Evolutionary conservation across 768 basidiomycete genomes (phyloP).

Genomic region (Fomitopsis serialis): DNA sequence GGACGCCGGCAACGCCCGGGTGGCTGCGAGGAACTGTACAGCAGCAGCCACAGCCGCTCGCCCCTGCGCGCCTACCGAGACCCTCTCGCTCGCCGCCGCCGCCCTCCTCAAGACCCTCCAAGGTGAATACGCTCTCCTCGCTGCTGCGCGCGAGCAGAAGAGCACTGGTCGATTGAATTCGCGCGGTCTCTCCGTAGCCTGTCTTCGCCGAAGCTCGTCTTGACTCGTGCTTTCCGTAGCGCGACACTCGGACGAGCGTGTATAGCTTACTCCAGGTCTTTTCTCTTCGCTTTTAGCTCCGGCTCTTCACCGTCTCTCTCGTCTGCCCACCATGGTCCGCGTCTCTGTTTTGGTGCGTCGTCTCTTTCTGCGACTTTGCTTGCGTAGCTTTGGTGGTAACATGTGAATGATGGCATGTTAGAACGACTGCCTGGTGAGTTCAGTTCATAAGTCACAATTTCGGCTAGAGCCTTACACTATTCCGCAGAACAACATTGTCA

Average conservation of each 20-base stretch:
- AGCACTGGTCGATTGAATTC: conserved; percentile 15
- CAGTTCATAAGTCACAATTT: neutral
- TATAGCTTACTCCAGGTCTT: conserved; percentile 22
- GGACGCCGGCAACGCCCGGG: neutral
- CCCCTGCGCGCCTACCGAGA: neutral
- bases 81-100: conserved; percentile 7
- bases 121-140: conserved; percentile 40
- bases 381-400: too few species aligned
- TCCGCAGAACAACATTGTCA: conserved; percentile 92
- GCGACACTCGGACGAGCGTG: conserved; percentile 79
- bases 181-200: conserved; percentile 12
- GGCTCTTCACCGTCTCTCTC: conserved; percentile 7
- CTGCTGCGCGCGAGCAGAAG: conserved; percentile 8
- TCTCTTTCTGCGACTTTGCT: too few species aligned
- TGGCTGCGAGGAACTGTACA: neutral
- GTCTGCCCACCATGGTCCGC: conserved; percentile 67
- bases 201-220: conserved; percentile 31
- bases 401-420: conserved; percentile 5
- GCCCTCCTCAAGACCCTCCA: conserved; percentile 25
- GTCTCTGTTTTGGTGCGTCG: conserved; percentile 68
- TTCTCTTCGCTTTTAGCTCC: conserved; percentile 24
- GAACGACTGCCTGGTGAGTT: conserved; percentile 57
- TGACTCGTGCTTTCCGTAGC: conserved; percentile 80
- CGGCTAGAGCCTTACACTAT: too few species aligned
- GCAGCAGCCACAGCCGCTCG: neutral